A percentile compares a stretch with the other conserved stretches of the same genome.
These are phyloP conservation scores for Teratosphaeriaceae sp. DNA, from an alignment of 2,329 filamentous ascomycete species.

Conservation along the genomic window DNA sequence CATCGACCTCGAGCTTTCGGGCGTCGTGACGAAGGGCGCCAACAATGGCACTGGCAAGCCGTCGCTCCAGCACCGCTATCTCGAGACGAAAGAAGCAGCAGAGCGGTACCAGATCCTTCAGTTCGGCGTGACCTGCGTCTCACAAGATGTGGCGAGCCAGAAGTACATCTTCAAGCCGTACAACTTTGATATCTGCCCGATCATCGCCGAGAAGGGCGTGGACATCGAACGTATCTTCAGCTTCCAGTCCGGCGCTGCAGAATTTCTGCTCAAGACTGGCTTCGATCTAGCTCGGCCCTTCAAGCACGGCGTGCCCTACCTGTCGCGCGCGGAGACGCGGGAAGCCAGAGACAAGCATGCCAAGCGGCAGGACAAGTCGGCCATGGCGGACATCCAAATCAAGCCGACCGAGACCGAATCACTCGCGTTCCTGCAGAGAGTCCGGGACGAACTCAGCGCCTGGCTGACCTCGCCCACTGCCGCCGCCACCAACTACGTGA, in stretches of 20 bases:
- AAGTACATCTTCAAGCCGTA: conserved; percentile 56
- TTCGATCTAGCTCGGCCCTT: conserved; percentile 55
- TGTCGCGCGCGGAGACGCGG: conserved; percentile 54
- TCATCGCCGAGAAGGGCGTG: conserved; percentile 44
- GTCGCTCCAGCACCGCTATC: conserved; percentile 54
- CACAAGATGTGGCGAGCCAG: conserved; percentile 48
- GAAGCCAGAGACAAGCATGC: conserved; percentile 39
- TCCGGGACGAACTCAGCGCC: conserved; percentile 38
- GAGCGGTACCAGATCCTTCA: conserved; percentile 59
- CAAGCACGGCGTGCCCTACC: conserved; percentile 52
- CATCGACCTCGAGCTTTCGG: conserved; percentile 61
- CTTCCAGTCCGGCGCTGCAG: conserved; percentile 52
- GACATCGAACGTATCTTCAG: conserved; percentile 55
- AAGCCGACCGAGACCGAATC: conserved; percentile 47
- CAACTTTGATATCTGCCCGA: conserved; percentile 57
- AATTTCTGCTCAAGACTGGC: conserved; percentile 53
- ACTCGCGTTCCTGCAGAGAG: conserved; percentile 44
- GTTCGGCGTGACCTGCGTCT: conserved; percentile 59
- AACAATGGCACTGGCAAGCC: conserved; percentile 36
- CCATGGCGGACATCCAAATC: conserved; percentile 41
- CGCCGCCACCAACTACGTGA: conserved; percentile 24
- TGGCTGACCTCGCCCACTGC: conserved; percentile 36
- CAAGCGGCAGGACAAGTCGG: conserved; percentile 37
- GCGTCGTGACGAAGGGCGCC: conserved; percentile 45
- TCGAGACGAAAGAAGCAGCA: conserved; percentile 53